A percentile compares a stretch with the other conserved stretches of the same genome.
These are phyloP conservation scores for Mucor racemosus DNA, from an alignment of 371 early-diverging fungal genomes.

Conservation along the genomic window DNA sequence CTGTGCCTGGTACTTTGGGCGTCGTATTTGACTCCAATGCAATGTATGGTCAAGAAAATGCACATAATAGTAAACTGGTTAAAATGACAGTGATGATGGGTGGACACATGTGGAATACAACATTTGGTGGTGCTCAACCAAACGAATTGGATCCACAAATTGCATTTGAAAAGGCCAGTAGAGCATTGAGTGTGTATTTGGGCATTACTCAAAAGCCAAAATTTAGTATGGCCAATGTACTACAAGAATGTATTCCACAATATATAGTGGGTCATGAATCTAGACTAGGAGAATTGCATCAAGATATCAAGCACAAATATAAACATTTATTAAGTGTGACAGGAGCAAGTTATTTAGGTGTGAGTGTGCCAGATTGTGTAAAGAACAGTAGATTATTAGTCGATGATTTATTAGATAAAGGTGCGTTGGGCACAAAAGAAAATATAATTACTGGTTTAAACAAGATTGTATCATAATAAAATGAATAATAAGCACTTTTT, in stretches of 20 bases:
- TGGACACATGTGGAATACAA: constrained; percentile 73
- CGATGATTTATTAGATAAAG: constrained; percentile 45
- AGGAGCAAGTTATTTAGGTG: constrained; percentile 85
- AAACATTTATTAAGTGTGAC: constrained; percentile 67
- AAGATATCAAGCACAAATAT: constrained; percentile 37
- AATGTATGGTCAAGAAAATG: constrained; percentile 66
- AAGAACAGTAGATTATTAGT: constrained; percentile 70
- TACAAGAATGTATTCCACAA: constrained; percentile 86
- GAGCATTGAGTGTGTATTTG: constrained; percentile 57
- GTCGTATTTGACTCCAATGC: constrained; percentile 88
- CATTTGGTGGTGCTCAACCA: constrained; percentile 31
- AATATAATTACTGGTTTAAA: constrained; percentile 59
- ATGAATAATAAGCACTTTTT: background rate
- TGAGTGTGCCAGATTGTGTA: constrained; percentile 86
- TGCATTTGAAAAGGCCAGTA: constrained; percentile 28
- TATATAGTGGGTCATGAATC: constrained; percentile 82
- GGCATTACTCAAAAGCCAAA: constrained; percentile 59
- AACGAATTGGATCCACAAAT: constrained; percentile 29
- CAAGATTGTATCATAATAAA: background rate
- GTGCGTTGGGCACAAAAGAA: constrained; percentile 39
- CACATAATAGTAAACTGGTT: constrained; percentile 27
- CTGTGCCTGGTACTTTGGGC: constrained; percentile 68
- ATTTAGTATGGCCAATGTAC: constrained; percentile 56
- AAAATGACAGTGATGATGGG: constrained; percentile 94
- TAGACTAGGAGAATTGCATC: constrained; percentile 64